Evolutionary conservation across 306 rosid genomes (phyloP).

Genomic region (Herpetospermum pedunculosum): DNA sequence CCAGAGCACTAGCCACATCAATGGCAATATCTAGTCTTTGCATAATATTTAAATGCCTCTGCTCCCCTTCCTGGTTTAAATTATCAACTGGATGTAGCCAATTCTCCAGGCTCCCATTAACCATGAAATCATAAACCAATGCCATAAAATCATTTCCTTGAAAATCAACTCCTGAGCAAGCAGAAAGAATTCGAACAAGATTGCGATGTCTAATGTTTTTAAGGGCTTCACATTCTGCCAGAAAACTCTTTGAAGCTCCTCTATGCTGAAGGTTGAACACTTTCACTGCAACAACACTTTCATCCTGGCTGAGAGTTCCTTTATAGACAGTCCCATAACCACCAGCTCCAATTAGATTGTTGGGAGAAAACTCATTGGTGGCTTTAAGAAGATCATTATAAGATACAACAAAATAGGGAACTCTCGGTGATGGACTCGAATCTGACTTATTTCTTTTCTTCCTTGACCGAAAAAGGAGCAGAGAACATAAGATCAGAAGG

Average conservation of each 20-base stretch:
- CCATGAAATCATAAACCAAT: slow-evolving; percentile 44
- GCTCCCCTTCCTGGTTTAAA: slow-evolving; percentile 1
- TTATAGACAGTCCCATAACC: slow-evolving; percentile 23
- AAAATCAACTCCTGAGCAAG: slow-evolving; percentile 11
- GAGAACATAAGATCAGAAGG: not conserved
- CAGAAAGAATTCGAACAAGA: slow-evolving; percentile 7
- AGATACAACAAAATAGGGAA: slow-evolving; percentile 11
- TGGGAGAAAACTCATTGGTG: slow-evolving; percentile 17
- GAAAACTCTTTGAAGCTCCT: slow-evolving; percentile 11
- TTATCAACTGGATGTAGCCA: slow-evolving; percentile 31
- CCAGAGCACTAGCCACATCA: slow-evolving; percentile 24
- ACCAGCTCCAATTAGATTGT: slow-evolving; percentile 23
- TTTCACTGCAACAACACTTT: slow-evolving; percentile 15
- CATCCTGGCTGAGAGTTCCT: slow-evolving; percentile 3
- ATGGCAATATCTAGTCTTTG: slow-evolving; percentile 23
- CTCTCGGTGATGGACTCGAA: not conserved
- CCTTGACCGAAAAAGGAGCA: not conserved
- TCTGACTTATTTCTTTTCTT: not conserved
- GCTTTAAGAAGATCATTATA: slow-evolving; percentile 20
- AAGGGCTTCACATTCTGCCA: slow-evolving; percentile 20
- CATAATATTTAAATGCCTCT: not conserved
- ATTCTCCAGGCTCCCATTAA: slow-evolving; percentile 59
- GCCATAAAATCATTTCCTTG: slow-evolving; percentile 53
- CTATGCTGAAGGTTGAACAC: slow-evolving; percentile 14
- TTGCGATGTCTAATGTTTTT: slow-evolving; percentile 13